Evolutionary conservation across 2,329 filamentous ascomycete species (phyloP).

Genomic region (Periconia macrospinosa): DNA sequence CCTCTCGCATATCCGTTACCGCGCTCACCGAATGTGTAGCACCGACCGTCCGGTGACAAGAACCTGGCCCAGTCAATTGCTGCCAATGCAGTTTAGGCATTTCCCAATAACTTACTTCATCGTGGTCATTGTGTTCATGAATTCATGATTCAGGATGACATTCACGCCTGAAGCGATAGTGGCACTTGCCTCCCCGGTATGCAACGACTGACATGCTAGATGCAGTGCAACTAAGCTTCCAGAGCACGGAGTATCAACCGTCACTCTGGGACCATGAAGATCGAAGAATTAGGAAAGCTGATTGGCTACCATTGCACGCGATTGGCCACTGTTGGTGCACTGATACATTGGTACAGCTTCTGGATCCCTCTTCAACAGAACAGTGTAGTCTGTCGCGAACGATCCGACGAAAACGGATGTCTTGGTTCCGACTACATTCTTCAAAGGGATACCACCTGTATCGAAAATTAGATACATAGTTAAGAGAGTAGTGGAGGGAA

Average conservation of each 20-base stretch:
- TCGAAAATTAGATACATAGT: neutral
- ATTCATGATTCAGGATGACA: neutral
- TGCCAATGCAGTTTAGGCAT: neutral
- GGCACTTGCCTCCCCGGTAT: neutral
- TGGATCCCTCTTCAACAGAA: neutral
- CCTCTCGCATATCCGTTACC: slow-evolving; percentile 67
- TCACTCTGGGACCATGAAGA: slow-evolving; percentile 18
- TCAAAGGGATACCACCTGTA: slow-evolving; percentile 8
- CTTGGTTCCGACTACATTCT: neutral
- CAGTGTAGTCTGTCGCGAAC: neutral
- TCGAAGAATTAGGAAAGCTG: slow-evolving; percentile 18
- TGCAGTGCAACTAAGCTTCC: slow-evolving; percentile 15
- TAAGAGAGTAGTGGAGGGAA: neutral
- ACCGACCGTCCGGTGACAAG: neutral
- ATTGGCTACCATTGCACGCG: slow-evolving; percentile 5
- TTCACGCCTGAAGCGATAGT: neutral
- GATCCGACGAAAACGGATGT: neutral
- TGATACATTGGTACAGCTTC: neutral
- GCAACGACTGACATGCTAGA: slow-evolving; percentile 9
- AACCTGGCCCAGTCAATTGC: neutral
- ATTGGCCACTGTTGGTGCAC: neutral
- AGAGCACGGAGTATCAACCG: slow-evolving; percentile 24
- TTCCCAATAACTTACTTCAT: neutral
- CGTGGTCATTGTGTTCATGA: neutral
- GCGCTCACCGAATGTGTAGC: slow-evolving; percentile 40